Evolutionary conservation across 768 basidiomycete genomes (phyloP).

Genomic region (Mycena indigotica): DNA sequence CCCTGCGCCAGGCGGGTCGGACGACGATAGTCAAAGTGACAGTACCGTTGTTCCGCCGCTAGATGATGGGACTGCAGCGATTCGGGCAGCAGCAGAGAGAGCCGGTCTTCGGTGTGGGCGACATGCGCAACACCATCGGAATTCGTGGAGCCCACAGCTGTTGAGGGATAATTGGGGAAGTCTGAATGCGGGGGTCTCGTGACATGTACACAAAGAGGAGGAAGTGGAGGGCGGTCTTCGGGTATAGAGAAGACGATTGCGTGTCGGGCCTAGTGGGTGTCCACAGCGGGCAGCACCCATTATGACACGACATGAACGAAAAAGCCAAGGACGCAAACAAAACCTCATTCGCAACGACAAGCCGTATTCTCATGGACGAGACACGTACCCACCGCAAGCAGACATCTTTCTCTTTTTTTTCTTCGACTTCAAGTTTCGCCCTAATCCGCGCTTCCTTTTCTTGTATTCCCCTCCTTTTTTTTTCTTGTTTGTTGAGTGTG

Average conservation of each 20-base stretch:
- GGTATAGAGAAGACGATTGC: no score
- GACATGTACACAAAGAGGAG: background rate
- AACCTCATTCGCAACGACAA: background rate
- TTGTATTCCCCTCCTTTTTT: no score
- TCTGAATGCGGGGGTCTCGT: conserved; percentile 1
- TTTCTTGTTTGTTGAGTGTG: background rate
- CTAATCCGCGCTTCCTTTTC: no score
- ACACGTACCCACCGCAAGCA: background rate
- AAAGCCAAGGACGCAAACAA: background rate
- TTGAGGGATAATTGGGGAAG: background rate
- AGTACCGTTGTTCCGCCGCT: background rate
- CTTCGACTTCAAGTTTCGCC: background rate
- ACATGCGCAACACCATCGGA: conserved; percentile 17
- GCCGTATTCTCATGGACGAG: background rate
- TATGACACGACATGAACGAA: background rate
- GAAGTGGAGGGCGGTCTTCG: background rate
- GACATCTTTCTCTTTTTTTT: background rate
- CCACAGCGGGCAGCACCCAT: background rate
- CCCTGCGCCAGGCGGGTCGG: conserved; percentile 2
- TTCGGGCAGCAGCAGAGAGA: conserved; percentile 54
- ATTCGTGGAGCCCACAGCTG: conserved; percentile 23
- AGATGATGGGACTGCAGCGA: conserved; percentile 40
- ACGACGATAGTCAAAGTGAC: background rate
- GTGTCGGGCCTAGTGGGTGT: background rate
- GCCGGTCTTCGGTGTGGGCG: conserved; percentile 33